Evolutionary conservation across 2,329 filamentous ascomycete genomes (phyloP).

Genomic region (Stemphylium lycopersici): DNA sequence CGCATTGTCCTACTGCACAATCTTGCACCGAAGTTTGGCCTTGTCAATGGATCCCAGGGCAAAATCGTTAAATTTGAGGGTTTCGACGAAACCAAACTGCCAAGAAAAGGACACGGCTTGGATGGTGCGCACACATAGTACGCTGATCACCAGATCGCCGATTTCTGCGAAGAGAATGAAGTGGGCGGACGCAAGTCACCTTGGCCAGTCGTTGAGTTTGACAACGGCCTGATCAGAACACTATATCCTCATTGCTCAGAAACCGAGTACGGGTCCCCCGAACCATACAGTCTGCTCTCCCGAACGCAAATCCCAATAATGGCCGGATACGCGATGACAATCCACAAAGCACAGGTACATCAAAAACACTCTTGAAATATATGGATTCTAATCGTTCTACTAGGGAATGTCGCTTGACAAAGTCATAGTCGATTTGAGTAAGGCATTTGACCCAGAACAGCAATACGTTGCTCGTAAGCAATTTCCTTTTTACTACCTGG

Average conservation of each 20-base stretch:
- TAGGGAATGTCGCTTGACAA: conserved; percentile 65
- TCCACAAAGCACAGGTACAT: conserved; percentile 60
- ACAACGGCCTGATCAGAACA: conserved; percentile 55
- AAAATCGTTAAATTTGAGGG: conserved; percentile 47
- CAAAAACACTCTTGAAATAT: no score
- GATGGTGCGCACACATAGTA: conserved; percentile 49
- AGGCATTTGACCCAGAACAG: conserved; percentile 63
- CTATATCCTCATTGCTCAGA: conserved; percentile 58
- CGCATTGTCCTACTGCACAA: conserved; percentile 62
- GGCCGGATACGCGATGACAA: conserved; percentile 67
- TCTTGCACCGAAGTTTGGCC: conserved; percentile 43
- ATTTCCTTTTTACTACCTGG: no score
- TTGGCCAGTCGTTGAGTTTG: conserved; percentile 62
- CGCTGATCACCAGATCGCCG: conserved; percentile 47
- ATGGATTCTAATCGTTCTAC: no score
- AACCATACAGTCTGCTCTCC: conserved; percentile 53
- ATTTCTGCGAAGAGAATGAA: conserved; percentile 46
- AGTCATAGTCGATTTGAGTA: conserved; percentile 61
- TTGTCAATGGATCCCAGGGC: conserved; percentile 48
- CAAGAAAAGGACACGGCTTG: conserved; percentile 7
- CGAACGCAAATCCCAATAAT: conserved; percentile 68
- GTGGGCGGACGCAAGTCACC: conserved; percentile 16
- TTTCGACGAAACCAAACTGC: conserved; percentile 37
- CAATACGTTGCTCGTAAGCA: conserved; percentile 61
- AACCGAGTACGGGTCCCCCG: not conserved